A percentile compares a stretch with the other conserved stretches of the same genome.
These are phyloP conservation scores for Meredithiella fracta DNA, from an alignment of 2,329 filamentous ascomycete species.

Conservation along the genomic window DNA sequence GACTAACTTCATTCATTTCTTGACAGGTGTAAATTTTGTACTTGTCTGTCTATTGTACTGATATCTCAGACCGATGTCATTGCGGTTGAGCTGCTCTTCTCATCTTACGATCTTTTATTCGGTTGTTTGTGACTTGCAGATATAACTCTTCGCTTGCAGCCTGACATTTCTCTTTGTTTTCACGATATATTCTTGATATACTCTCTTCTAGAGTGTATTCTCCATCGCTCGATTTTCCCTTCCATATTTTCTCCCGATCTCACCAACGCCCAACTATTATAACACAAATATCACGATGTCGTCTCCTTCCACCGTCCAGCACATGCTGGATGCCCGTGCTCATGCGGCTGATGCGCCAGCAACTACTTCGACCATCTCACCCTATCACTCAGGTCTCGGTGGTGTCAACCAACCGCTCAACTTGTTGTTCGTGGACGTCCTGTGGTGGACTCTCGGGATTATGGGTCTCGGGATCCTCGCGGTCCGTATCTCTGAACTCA, in stretches of 20 bases:
- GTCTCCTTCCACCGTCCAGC: conserved; percentile 17
- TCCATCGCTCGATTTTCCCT: not conserved
- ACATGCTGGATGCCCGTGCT: conserved; percentile 20
- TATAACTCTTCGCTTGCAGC: not conserved
- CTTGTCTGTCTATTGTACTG: not conserved
- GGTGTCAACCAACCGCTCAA: conserved; percentile 45
- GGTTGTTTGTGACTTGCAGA: not conserved
- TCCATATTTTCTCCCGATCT: not conserved
- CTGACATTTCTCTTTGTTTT: not conserved
- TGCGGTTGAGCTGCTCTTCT: not conserved
- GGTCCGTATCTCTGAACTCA: conserved; percentile 37
- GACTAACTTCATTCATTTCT: not conserved
- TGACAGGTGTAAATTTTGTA: not conserved
- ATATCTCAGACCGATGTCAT: not conserved
- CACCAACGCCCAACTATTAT: not conserved
- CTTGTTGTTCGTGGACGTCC: conserved; percentile 36
- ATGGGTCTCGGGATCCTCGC: conserved; percentile 36
- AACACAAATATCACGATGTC: not conserved
- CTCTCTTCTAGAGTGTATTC: not conserved
- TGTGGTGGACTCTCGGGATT: conserved; percentile 46
- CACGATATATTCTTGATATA: not conserved
- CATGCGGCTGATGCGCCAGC: conserved; percentile 18
- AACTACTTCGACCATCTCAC: conserved; percentile 32
- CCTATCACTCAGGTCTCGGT: conserved; percentile 38
- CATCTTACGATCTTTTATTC: not conserved